A percentile compares a stretch with the other conserved stretches of the same genome.
phyloP scores from a whole-genome alignment of 2,329 filamentous ascomycete species.

The Fusarium pseudonygamai region DNA sequence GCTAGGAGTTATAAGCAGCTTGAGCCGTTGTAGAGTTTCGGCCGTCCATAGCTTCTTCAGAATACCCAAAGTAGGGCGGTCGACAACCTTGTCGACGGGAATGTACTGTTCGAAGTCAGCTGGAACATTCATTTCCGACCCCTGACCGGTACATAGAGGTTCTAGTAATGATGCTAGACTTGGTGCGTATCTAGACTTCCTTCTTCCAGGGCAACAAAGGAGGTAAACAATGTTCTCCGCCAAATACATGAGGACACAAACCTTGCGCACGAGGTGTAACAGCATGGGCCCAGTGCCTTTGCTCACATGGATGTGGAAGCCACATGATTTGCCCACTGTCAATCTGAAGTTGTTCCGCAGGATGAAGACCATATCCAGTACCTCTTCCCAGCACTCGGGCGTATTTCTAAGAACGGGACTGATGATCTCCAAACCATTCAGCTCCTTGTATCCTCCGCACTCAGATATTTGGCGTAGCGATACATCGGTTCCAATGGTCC shows the following conservation, averaged over 20 bases:
- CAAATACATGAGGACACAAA: constrained; percentile 20
- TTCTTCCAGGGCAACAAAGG: constrained; percentile 14
- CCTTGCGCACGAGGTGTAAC: constrained; percentile 15
- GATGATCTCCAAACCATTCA: constrained; percentile 22
- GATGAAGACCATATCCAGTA: constrained; percentile 22
- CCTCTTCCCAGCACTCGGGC: constrained; percentile 22
- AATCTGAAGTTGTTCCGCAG: constrained; percentile 26
- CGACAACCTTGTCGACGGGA: not conserved
- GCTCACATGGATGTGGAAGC: constrained; percentile 30
- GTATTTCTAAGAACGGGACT: constrained; percentile 22
- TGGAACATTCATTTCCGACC: not conserved
- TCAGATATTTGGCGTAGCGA: not conserved
- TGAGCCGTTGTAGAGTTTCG: not conserved
- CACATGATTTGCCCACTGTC: constrained; percentile 1
- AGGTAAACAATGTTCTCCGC: constrained; percentile 28
- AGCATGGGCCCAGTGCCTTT: constrained; percentile 17
- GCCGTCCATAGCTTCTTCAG: constrained; percentile 24
- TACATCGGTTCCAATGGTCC: constrained; percentile 10
- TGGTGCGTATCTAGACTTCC: not conserved
- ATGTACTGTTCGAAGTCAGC: constrained; percentile 22
- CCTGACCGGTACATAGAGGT: not conserved
- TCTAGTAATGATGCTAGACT: not conserved
- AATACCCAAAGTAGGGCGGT: not conserved
- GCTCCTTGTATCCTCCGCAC: constrained; percentile 15
- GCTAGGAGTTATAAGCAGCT: not conserved